phyloP scores from a whole-genome alignment of 2,329 filamentous ascomycete species.

The Nigrospora osmanthi region DNA sequence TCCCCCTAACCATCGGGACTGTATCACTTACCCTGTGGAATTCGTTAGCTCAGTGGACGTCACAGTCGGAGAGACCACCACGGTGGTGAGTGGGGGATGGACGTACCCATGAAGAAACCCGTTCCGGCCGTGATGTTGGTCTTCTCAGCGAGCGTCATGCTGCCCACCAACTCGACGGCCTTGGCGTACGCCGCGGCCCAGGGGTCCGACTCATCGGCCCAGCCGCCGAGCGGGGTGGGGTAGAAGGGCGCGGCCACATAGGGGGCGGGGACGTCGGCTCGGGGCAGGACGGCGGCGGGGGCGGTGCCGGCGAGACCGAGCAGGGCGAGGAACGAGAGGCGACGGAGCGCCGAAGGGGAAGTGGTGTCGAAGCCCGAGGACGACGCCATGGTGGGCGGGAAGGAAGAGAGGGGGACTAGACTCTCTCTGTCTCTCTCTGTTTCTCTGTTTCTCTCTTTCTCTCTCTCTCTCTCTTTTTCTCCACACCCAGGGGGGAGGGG shows the following conservation, averaged over 20 bases:
- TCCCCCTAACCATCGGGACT: slow-evolving; percentile 1
- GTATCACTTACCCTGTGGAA: slow-evolving; percentile 9
- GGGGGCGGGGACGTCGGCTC: slow-evolving; percentile 19
- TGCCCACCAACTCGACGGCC: slow-evolving; percentile 58
- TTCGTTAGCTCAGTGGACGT: slow-evolving; percentile 5
- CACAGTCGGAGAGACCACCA: not conserved
- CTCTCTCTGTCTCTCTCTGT: too few relatives aligned
- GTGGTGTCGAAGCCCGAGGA: slow-evolving; percentile 14
- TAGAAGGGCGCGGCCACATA: slow-evolving; percentile 57
- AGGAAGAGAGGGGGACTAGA: too few relatives aligned
- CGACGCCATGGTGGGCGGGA: slow-evolving; percentile 6
- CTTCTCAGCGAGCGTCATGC: slow-evolving; percentile 76
- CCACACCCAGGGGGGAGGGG: not conserved
- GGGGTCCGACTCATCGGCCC: slow-evolving; percentile 38
- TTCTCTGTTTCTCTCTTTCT: too few relatives aligned
- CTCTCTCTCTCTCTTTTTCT: too few relatives aligned
- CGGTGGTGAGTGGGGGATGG: not conserved
- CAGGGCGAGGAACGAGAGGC: slow-evolving; percentile 14
- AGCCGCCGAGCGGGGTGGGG: slow-evolving; percentile 65
- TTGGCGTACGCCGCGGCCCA: slow-evolving; percentile 67
- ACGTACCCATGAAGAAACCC: slow-evolving; percentile 59
- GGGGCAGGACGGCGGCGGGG: slow-evolving; percentile 10
- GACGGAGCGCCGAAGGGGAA: slow-evolving; percentile 13
- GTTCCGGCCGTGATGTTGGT: slow-evolving; percentile 68
- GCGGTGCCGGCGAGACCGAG: slow-evolving; percentile 5